Base-by-base conservation (phyloP, 768 basidiomycete genomes). In the Hydnum rufescens region DNA sequence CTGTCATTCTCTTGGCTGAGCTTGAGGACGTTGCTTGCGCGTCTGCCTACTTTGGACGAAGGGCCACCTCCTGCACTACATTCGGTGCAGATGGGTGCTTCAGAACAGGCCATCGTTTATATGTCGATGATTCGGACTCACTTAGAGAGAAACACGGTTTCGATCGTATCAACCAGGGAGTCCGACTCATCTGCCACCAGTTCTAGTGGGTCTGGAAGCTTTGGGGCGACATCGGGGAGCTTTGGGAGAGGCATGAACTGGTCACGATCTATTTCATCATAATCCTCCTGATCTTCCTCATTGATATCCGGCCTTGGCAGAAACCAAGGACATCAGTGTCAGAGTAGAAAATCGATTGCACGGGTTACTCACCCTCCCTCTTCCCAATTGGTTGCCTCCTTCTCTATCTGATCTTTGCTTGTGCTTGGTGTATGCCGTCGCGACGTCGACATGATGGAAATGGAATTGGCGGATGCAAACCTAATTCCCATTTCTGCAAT, bases 1-100 rank as follows among this genome's bases (percentile, higher is more conserved):
- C 32, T 32, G 23, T 32, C 49, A 13, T 29, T 29, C 31, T 50
- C 49, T 18, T 29, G 6, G 26, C 28, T 31, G 26, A 50, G 49
- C 28, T 32, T 6, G 32, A 50, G 49, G 26, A 50, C 26, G 25
- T 50, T 50, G 30, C 49, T 50, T 16, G 49, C 49, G 26, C 49
- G 49, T 31, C 32, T 50, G 26, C 6, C 49, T 6, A 34, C 32
- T 13, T 25, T 13, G 13, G 44, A 47, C 26, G 44, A 13, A 8
- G 8, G 13, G 16, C 44, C 44, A 13, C 13, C 44, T 13, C 13
- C 44, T 47, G 13, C 25, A 26, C 44, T 26, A 47, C 13, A 28
- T 13, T 8, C 13, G 16, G 13, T 13, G 26, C 13, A 47, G 44
- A 26, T 13, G 44, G 44, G 8, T 8, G 44, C 25, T 16, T 25